phyloP scores from a whole-genome alignment of 495 filamentous ascomycete genomes.

The Penicillium dipodomyicola region DNA sequence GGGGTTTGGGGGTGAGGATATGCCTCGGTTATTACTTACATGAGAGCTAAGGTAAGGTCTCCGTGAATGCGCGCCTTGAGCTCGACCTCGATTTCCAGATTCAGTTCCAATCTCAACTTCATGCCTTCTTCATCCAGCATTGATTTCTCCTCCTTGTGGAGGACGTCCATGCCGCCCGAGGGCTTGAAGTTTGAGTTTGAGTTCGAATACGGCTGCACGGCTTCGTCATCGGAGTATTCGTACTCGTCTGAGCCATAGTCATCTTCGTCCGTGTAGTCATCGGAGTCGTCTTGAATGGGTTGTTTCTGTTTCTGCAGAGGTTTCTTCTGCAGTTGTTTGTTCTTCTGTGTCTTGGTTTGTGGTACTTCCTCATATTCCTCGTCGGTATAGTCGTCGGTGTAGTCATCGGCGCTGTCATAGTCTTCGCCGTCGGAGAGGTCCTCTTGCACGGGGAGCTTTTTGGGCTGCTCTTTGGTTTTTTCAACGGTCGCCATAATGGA shows the following conservation, averaged over 20 bases:
- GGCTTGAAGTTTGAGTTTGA: conserved; percentile 14
- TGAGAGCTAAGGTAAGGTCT: conserved; percentile 77
- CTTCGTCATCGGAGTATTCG: conserved; percentile 29
- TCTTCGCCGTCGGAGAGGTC: conserved; percentile 43
- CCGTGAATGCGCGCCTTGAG: conserved; percentile 89
- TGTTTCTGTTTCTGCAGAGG: conserved; percentile 31
- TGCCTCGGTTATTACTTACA: conserved; percentile 58
- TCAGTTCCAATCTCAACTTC: conserved; percentile 75
- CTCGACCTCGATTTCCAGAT: conserved; percentile 83
- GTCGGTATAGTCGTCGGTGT: conserved; percentile 23
- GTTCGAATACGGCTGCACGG: conserved; percentile 47
- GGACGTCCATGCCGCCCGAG: conserved; percentile 34
- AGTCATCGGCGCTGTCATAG: conserved; percentile 37
- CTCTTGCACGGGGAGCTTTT: conserved; percentile 34
- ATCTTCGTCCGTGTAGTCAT: conserved; percentile 51
- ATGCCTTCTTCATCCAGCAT: conserved; percentile 53
- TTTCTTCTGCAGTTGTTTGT: conserved; percentile 25
- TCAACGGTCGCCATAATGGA: conserved; percentile 42
- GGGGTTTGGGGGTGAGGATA: conserved; percentile 5
- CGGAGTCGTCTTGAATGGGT: conserved; percentile 23
- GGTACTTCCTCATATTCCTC: background rate
- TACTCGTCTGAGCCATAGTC: conserved; percentile 55
- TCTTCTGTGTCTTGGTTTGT: conserved; percentile 29
- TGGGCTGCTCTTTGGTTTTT: conserved; percentile 36
- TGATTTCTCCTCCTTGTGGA: conserved; percentile 29